Evolutionary conservation across 1,284 basidiomycete species (phyloP).

Genomic region (Leccinum pachyderme): DNA sequence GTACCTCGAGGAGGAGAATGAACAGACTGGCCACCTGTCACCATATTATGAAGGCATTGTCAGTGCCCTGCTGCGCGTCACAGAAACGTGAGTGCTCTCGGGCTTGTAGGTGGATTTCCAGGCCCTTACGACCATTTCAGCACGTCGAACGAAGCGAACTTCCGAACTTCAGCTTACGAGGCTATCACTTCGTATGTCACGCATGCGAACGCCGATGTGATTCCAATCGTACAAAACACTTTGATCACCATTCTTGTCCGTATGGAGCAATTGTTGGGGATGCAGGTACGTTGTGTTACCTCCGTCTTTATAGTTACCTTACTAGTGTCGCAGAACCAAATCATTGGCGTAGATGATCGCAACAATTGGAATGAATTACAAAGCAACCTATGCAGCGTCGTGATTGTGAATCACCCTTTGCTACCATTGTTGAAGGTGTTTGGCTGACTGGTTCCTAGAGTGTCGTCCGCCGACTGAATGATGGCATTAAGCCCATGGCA

Average conservation of each 20-base stretch:
- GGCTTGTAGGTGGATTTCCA: neutral
- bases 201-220: conserved; percentile 79
- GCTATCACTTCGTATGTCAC: conserved; percentile 87
- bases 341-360: conserved; percentile 92
- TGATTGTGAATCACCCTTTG: conserved; percentile 57
- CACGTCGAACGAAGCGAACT: conserved; percentile 86
- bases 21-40: conserved; percentile 66
- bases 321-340: conserved; percentile 67
- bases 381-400: conserved; percentile 90
- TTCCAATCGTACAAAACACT: conserved; percentile 83
- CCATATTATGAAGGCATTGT: conserved; percentile 90
- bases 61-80: conserved; percentile 77
- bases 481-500: conserved; percentile 84
- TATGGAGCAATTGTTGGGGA: conserved; percentile 84
- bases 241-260: conserved; percentile 80
- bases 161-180: conserved; percentile 94
- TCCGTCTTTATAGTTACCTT: conserved; percentile 1
- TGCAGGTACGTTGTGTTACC: conserved; percentile 55
- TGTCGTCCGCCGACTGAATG: conserved; percentile 81
- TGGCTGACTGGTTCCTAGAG: conserved; percentile 46
- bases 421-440: neutral
- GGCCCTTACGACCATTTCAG: conserved; percentile 40
- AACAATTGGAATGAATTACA: conserved; percentile 99
- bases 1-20: conserved; percentile 59
- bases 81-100: conserved; percentile 66